phyloP scores from a whole-genome alignment of 306 rosid genomes.

The Gastrolobium villosum region DNA sequence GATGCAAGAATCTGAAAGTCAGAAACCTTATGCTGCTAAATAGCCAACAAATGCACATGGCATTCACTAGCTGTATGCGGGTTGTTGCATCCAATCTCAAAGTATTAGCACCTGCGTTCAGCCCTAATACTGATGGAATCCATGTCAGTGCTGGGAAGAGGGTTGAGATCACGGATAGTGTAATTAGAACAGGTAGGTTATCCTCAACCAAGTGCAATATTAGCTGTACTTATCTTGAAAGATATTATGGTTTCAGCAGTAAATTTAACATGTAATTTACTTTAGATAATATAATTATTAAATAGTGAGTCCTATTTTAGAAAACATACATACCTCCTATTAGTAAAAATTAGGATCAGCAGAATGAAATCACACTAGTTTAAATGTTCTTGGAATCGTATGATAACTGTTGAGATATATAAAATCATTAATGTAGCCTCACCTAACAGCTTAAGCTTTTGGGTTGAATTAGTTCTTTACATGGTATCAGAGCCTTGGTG shows the following conservation, averaged over 20 bases:
- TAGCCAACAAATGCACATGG: constrained; percentile 89
- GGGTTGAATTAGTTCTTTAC: no score
- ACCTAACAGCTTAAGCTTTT: no score
- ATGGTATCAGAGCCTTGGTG: no score
- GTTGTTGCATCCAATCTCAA: constrained; percentile 70
- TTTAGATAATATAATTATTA: not conserved
- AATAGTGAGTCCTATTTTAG: not conserved
- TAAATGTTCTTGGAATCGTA: not conserved
- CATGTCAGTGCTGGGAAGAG: constrained; percentile 80
- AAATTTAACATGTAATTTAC: constrained; percentile 10
- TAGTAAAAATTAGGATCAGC: not conserved
- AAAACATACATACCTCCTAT: not conserved
- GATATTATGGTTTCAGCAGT: not conserved
- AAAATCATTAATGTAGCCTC: no score
- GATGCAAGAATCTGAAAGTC: constrained; percentile 72
- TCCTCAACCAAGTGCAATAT: not conserved
- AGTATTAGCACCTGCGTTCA: constrained; percentile 74
- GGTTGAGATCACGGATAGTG: constrained; percentile 62
- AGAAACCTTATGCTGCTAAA: constrained; percentile 66
- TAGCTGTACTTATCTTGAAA: constrained; percentile 20
- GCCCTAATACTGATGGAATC: constrained; percentile 97
- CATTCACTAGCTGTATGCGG: constrained; percentile 73
- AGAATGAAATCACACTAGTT: not conserved
- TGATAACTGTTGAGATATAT: no score
- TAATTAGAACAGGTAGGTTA: constrained; percentile 74